Conservation (phyloP, 345 rosid genomes). For the Aegle marmelos region DNA sequence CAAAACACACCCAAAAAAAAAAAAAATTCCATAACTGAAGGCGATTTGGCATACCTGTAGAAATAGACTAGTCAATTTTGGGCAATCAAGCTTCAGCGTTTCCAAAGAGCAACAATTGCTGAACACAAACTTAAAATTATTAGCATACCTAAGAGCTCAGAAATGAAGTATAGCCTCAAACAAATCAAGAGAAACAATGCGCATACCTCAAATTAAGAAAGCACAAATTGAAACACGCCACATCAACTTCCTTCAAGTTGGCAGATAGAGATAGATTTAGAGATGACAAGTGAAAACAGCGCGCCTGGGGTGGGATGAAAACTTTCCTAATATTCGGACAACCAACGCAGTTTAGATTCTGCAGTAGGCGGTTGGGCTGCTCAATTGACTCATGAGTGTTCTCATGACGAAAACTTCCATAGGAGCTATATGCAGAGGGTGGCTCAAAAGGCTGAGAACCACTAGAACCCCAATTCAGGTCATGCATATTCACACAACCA, state of each 20-base stretch:
- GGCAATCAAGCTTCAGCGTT: constrained; percentile 73
- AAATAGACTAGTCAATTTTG: constrained; percentile 78
- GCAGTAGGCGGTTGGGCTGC: constrained; percentile 68
- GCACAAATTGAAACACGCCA: constrained; percentile 67
- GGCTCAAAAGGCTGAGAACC: constrained; percentile 41
- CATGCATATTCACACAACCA: constrained; percentile 92
- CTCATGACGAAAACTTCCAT: constrained; percentile 25
- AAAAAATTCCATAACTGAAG: not conserved
- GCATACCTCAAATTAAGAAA: constrained; percentile 77
- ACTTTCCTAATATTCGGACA: constrained; percentile 93
- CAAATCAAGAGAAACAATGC: not conserved
- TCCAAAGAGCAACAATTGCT: constrained; percentile 94
- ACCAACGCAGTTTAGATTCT: constrained; percentile 91
- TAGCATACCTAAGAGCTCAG: constrained; percentile 2
- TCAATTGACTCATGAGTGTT: constrained; percentile 33
- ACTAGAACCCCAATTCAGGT: constrained; percentile 79
- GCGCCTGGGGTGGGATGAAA: constrained; percentile 71
- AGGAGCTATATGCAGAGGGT: constrained; percentile 21
- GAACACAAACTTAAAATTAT: constrained; percentile 15
- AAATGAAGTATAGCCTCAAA: not conserved
- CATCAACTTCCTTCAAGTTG: constrained; percentile 87
- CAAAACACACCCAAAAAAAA: not conserved
- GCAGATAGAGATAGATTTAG: constrained; percentile 80
- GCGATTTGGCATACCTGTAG: constrained; percentile 56
- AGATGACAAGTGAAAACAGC: constrained; percentile 67